Evolutionary conservation across 495 filamentous ascomycete genomes (phyloP), one percentile per base, ranked within the genome.

Genomic region (Talaromyces wortmannii): DNA sequence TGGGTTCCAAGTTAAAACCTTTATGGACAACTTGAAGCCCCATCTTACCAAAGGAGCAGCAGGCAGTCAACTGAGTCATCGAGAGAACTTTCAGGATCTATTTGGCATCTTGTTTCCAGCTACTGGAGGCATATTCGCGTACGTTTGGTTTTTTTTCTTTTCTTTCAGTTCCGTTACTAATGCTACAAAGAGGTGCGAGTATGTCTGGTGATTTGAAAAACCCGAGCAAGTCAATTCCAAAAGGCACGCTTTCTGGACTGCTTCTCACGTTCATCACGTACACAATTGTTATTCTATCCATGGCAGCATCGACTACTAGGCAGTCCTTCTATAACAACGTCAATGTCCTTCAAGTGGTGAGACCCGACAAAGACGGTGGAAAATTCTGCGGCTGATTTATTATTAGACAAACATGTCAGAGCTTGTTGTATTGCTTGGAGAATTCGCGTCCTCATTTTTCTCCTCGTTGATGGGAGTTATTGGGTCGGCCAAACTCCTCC

Each of bases 71-170:
- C 64, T 85, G 45, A 69, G 74, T 33, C 84, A 84, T 13, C 74
- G 79, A 55, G 88, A 89, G 56, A 94, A 78, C 31, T 94, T 89
- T 55, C 87, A 91, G 57, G 83, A 91, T 57, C 75, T 95, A 16
- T 95, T 95, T 68, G 90, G 89, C 13, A 90, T 95, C 55, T 66
- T 95, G 10, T 95, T 92, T 59, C 90, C 90, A 46, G 89, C 90
- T 0, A 94, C 90, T n/a, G 79, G 80, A n/a, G 82, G 82, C 10
- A 85, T 85, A 13, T 85, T 85, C 62, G 82, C 82, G 78, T 82
- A 69, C 67, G 80, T 76, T 3, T 23, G 23, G 23, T 23, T 23
- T 23, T 23, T 23, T 33, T 2, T 52, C 16, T n/a, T 29, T 8
- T 32, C 13, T 2, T 44, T 3, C 16, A 5, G 40, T 46, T 64